Evolutionary conservation across 306 rosid species (phyloP), one percentile per base, ranked within the genome.

Genomic region (Hippophae gyantsensis): DNA sequence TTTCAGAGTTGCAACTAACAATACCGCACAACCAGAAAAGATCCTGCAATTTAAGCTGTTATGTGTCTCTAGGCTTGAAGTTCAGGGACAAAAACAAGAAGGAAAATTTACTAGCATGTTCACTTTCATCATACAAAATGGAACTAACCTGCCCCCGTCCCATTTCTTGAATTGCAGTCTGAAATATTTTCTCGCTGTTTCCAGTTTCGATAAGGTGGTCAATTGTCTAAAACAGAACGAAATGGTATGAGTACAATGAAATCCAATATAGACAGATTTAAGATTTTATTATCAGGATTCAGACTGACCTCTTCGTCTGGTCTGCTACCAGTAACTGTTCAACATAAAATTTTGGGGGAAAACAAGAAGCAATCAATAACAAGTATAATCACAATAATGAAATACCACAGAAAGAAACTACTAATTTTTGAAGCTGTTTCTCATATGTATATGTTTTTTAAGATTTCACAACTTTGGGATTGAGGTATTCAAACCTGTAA

Each of bases 131-230:
- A 45, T 45, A 7, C 6, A 45, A 45, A 45, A 10, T 45, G 48
- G 9, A 7, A 10, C 48, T 45, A 7, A 10, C 48, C 12, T 83
- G 90, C 69, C 94, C 96, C 52, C 89, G 83, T 61, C 94, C 89
- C 38, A 69, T 61, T 73, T 81, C 86, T 69, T 81, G 86, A 69
- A 89, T 84, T 55, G 96, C 96, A 67, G 70, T 66, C 72, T 83
- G 89, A 70, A 85, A 89, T 67, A 85, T 89, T 79, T 89, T 88
- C 78, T 89, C 96, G 57, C 94, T 83, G 60, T 81, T 85, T 79
- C 96, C 96, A 61, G 96, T 89, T 79, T 89, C 96, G 64, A 89
- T 85, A 48, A 89, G 84, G 72, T 66, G 66, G 71, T 89, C 96
- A 56, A 89, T 85, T 38, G 84, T 83, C 96, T 89, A 63, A 67